These are phyloP conservation scores for Smittium mucronatum DNA, from an alignment of 371 early-diverging fungal species.

Conservation along the genomic window DNA sequence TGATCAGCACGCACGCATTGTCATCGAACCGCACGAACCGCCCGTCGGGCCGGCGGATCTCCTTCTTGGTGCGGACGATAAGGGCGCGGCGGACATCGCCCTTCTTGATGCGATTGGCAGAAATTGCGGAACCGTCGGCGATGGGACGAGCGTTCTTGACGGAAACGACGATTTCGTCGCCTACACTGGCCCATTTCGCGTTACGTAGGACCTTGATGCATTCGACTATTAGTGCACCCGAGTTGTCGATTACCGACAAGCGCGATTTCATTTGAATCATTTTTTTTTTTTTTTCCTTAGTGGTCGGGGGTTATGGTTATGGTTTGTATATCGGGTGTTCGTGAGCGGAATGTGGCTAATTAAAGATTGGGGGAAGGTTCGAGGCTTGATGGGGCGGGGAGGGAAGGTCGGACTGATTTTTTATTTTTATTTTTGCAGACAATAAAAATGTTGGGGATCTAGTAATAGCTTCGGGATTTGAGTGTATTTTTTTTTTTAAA, in stretches of 20 bases:
- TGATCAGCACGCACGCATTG: conserved; percentile 91
- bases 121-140: conserved; percentile 48
- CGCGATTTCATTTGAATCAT: conserved; percentile 77
- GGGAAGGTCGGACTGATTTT: too few relatives aligned
- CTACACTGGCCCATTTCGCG: conserved; percentile 63
- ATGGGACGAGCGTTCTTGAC: conserved; percentile 85
- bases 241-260: conserved; percentile 89
- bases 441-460: too few relatives aligned
- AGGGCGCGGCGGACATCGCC: conserved; percentile 91
- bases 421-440: too few relatives aligned
- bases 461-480: too few relatives aligned
- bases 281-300: too few relatives aligned
- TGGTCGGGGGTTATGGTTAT: too few relatives aligned
- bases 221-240: conserved; percentile 85
- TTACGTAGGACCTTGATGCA: conserved; percentile 89
- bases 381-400: too few relatives aligned
- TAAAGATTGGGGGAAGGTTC: too few relatives aligned
- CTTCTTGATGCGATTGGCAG: conserved; percentile 68
- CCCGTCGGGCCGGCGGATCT: conserved; percentile 82
- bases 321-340: too few relatives aligned
- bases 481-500: too few relatives aligned
- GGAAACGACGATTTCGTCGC: conserved; percentile 92
- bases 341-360: too few relatives aligned
- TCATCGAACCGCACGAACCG: conserved; percentile 90
- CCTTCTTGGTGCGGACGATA: conserved; percentile 85